phyloP scores from a whole-genome alignment of 495 filamentous ascomycete species.

The Pyrenula aspistea region DNA sequence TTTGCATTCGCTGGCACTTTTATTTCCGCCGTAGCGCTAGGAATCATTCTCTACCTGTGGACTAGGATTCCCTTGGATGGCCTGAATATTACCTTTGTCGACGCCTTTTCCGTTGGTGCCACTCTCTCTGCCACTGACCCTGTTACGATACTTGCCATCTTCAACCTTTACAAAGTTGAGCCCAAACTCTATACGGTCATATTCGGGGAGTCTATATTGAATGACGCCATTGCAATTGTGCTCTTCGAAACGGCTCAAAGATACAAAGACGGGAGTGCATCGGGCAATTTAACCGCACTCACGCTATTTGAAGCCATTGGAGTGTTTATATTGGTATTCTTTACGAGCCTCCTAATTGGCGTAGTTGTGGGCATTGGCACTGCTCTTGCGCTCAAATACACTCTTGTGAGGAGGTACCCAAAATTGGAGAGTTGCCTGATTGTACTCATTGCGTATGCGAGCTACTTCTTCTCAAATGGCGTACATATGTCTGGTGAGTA shows the following conservation, averaged over 20 bases:
- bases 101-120: constrained; percentile 90
- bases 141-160: constrained; percentile 94
- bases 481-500: constrained; percentile 85
- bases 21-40: constrained; percentile 89
- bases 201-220: constrained; percentile 95
- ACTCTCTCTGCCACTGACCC: constrained; percentile 95
- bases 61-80: constrained; percentile 76
- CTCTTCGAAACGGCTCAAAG: constrained; percentile 94
- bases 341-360: constrained; percentile 83
- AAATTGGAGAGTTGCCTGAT: constrained; percentile 95
- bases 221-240: constrained; percentile 96
- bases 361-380: constrained; percentile 76
- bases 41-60: constrained; percentile 77
- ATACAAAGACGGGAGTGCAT: constrained; percentile 52
- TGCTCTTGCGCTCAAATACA: constrained; percentile 83
- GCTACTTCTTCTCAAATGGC: constrained; percentile 94
- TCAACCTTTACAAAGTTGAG: constrained; percentile 98
- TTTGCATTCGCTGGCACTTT: constrained; percentile 97
- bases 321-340: constrained; percentile 91
- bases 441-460: constrained; percentile 86
- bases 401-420: constrained; percentile 78
- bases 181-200: constrained; percentile 97
- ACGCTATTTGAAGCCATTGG: constrained; percentile 84
- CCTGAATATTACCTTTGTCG: constrained; percentile 75
- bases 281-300: constrained; percentile 51